Base-by-base conservation (phyloP, 495 filamentous ascomycete genomes). In the Antarctomyces pellizariae region DNA sequence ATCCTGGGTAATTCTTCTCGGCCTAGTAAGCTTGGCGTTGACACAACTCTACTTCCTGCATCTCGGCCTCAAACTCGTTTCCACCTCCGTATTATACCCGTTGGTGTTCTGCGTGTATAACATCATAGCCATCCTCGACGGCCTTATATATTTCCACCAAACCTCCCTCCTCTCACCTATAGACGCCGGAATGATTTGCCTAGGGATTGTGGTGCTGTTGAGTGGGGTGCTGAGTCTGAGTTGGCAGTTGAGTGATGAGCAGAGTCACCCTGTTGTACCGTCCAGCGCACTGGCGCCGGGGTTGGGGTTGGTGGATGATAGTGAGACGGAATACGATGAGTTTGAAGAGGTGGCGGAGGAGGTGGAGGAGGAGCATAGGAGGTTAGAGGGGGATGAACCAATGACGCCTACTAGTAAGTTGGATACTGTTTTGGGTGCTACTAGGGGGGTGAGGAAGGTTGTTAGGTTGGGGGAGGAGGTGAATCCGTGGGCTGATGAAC, bases 81-180 rank as follows among this genome's bases (percentile, higher is more conserved):
- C 80, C 28, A 95, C 86, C 10, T 91, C 79, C 49, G 68, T 99
- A 26, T 64, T 99, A 37, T 99, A 99, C 53, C 86, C 86, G 4
- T 74, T 95, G 40, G 80, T 93, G 18, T 99, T 99, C 52, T 99
- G 86, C 64, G 71, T 93, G 35, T 99, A 95, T 57, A 99, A 99
- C 58, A 92, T 99, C 38, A 84, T 92, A 36, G 89, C 86, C 32
- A 99, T 95, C 36, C 54, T 95, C 33, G 89, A 99, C 50, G 86
- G 86, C 10, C 57, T 99, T 28, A 86, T 99, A 28, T 99, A 99
- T 48, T 99, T 95, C 55, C 63, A 66, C 25, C 89, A 99, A 50
- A 71, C 72, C 16, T 70, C 74, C 17, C 64, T 77, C 28, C 64
- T 99, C 22, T 57, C 66, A 10, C 53, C 66, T 1, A 52, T 84